Percentiles rank a stretch among this genome's conserved stretches.
phyloP scores from a whole-genome alignment of 2,329 filamentous ascomycete genomes.

The Tolypocladium amazonense region DNA sequence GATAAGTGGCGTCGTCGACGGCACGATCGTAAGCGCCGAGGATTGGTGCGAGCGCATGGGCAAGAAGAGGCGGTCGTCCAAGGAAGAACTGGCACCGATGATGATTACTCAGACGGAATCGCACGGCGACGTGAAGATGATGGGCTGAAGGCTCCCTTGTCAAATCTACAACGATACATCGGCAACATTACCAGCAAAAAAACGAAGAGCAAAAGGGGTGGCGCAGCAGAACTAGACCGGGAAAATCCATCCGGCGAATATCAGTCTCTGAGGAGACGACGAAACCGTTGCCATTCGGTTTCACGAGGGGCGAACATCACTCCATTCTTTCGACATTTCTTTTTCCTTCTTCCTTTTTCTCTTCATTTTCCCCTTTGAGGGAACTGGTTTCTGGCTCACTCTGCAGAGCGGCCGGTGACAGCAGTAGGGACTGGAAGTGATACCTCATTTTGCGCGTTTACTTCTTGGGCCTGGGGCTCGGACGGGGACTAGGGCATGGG shows the following conservation, averaged over 20 bases:
- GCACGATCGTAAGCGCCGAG: constrained; percentile 83
- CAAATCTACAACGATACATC: not conserved
- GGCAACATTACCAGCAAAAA: not conserved
- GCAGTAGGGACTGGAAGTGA: not conserved
- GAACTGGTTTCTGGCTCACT: not conserved
- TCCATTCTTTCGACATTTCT: not conserved
- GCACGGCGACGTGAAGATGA: constrained; percentile 17
- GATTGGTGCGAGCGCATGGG: constrained; percentile 79
- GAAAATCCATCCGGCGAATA: not conserved
- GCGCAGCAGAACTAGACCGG: not conserved
- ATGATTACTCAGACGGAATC: not conserved
- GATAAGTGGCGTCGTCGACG: constrained; percentile 77
- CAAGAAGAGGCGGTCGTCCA: constrained; percentile 17
- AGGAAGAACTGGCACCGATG: constrained; percentile 14
- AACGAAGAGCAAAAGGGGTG: not conserved
- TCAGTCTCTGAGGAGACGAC: not conserved
- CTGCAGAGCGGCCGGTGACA: not conserved
- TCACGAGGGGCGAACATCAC: not conserved
- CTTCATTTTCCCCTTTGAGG: not conserved
- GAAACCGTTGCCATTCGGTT: not conserved
- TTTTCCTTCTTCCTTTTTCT: not conserved
- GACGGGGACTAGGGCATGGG: not conserved
- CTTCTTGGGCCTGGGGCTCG: not conserved
- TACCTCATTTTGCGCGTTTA: not conserved
- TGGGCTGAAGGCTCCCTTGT: constrained; percentile 2